phyloP scores from a whole-genome alignment of 441 rosid species.

The Arabidopsis lyrata region DNA sequence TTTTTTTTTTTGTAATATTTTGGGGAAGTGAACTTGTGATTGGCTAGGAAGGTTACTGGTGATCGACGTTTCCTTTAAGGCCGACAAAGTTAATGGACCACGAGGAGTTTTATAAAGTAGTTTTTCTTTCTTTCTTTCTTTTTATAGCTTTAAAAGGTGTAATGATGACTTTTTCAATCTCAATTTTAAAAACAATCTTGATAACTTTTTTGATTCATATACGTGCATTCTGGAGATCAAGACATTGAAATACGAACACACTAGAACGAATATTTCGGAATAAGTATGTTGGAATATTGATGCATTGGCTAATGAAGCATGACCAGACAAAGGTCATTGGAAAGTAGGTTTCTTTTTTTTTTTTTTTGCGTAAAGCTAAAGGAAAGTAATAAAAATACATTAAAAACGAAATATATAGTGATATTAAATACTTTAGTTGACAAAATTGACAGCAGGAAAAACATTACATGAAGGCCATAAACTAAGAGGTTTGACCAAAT shows the following conservation, averaged over 20 bases:
- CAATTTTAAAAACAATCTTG: neutral
- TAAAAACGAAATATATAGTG: constrained; percentile 9
- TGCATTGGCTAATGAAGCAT: constrained; percentile 29
- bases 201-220: neutral
- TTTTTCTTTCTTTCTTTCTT: constrained; percentile 8
- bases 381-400: constrained; percentile 8
- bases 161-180: constrained; percentile 18
- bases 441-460: constrained; percentile 26
- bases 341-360: constrained; percentile 27
- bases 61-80: constrained; percentile 36
- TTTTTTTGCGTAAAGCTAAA: constrained; percentile 32
- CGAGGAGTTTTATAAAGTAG: constrained; percentile 16
- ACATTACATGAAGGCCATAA: constrained; percentile 43
- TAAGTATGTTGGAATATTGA: neutral
- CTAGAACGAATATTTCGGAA: neutral
- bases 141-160: constrained; percentile 27
- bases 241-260: constrained; percentile 8
- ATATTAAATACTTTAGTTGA: neutral
- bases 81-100: constrained; percentile 45
- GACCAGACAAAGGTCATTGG: constrained; percentile 44
- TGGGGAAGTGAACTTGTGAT: constrained; percentile 7
- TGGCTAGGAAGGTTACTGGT: constrained; percentile 31
- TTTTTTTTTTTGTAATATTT: neutral
- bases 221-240: constrained; percentile 18
- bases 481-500: constrained; percentile 44